These are phyloP conservation scores for Silene noctiflora DNA, from an alignment of 179 eudicot species.

Conservation along the genomic window DNA sequence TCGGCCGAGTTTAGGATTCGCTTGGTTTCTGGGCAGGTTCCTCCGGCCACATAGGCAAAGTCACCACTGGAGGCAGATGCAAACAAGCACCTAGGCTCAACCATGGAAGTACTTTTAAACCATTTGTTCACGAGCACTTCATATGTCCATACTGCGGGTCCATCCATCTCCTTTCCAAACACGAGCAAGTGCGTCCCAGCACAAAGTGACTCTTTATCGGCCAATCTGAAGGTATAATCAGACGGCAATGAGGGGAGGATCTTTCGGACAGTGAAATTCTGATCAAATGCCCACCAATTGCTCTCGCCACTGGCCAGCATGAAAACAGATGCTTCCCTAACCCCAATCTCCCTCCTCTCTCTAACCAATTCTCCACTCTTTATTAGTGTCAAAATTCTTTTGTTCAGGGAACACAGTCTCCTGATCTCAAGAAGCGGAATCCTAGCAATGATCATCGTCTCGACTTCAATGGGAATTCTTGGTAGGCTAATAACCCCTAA, in stretches of 20 bases:
- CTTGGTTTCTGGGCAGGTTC: slow-evolving; percentile 26
- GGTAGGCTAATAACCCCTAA: no score
- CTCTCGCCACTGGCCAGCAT: slow-evolving; percentile 49
- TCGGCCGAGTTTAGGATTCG: slow-evolving; percentile 52
- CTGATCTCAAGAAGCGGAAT: slow-evolving; percentile 47
- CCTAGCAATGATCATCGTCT: slow-evolving; percentile 44
- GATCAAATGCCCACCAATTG: slow-evolving; percentile 60
- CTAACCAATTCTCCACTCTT: slow-evolving; percentile 45
- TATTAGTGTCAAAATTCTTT: slow-evolving; percentile 34
- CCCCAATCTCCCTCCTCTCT: slow-evolving; percentile 42
- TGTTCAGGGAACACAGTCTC: slow-evolving; percentile 43
- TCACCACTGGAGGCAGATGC: slow-evolving; percentile 61
- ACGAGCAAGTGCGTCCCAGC: slow-evolving; percentile 75
- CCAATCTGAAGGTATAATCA: slow-evolving; percentile 35
- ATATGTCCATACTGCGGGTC: slow-evolving; percentile 56
- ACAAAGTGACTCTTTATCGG: slow-evolving; percentile 64
- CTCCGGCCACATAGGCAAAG: slow-evolving; percentile 61
- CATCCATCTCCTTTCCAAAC: slow-evolving; percentile 45
- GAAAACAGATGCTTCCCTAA: slow-evolving; percentile 54
- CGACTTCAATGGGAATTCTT: slow-evolving; percentile 20
- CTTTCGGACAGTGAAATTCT: slow-evolving; percentile 38
- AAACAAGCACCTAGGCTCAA: slow-evolving; percentile 60
- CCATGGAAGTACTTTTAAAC: slow-evolving; percentile 57
- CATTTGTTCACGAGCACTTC: slow-evolving; percentile 49
- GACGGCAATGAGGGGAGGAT: slow-evolving; percentile 48